Percentiles rank a stretch among this genome's conserved stretches.
Evolutionary conservation across 352 stramenopile species (phyloP).

Genomic region (Phytophthora crassamura): DNA sequence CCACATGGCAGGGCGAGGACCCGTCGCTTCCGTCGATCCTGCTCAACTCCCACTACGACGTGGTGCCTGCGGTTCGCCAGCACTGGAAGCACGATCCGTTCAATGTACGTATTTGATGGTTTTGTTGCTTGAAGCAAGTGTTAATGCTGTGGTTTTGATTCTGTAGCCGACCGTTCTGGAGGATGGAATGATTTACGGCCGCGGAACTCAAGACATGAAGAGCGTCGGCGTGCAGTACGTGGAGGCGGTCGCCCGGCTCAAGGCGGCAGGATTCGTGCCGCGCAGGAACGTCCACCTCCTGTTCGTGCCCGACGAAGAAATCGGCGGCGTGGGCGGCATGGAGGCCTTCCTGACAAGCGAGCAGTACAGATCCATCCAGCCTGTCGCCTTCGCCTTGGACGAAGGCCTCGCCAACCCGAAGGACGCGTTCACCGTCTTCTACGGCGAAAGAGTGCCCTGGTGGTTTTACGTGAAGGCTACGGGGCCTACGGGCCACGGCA

Average conservation of each 20-base stretch:
- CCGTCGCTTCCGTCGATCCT: slow-evolving; percentile 87
- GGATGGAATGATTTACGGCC: slow-evolving; percentile 93
- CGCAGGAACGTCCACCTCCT: slow-evolving; percentile 91
- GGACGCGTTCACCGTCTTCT: slow-evolving; percentile 95
- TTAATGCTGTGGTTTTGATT: neutral
- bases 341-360: slow-evolving; percentile 86
- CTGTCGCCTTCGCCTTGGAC: slow-evolving; percentile 93
- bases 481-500: slow-evolving; percentile 86
- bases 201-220: slow-evolving; percentile 97
- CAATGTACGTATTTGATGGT: slow-evolving; percentile 46
- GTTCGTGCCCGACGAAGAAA: slow-evolving; percentile 95
- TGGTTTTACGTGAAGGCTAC: slow-evolving; percentile 89
- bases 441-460: slow-evolving; percentile 94
- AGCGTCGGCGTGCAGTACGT: slow-evolving; percentile 96
- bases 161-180: slow-evolving; percentile 75
- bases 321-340: slow-evolving; percentile 94
- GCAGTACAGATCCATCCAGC: slow-evolving; percentile 82
- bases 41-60: slow-evolving; percentile 97
- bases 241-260: slow-evolving; percentile 84
- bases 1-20: slow-evolving; percentile 87
- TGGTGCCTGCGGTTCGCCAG: slow-evolving; percentile 91
- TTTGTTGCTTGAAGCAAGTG: neutral
- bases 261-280: slow-evolving; percentile 69
- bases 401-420: slow-evolving; percentile 93
- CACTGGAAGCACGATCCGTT: slow-evolving; percentile 94